Evolutionary conservation across 306 rosid species (phyloP), one percentile per base, ranked within the genome.

Genomic region (Comarum palustre): DNA sequence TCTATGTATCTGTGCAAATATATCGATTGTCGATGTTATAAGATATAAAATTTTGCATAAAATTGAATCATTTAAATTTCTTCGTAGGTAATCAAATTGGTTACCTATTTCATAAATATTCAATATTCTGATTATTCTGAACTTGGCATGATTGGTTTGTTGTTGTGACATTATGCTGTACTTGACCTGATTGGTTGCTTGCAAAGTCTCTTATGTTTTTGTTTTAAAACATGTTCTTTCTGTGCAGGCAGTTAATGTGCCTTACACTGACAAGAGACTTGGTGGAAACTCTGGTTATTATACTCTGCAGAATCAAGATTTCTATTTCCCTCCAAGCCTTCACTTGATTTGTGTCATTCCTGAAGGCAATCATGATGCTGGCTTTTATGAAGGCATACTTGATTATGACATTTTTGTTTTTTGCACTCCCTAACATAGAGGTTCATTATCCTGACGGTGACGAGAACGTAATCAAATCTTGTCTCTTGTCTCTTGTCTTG

Each of bases 251-350:
- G 90, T 75, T 84, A 79, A 75, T 67, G 81, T 69, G 81, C 69
- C 58, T 78, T 82, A 60, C 69, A 75, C 77, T 81, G 75, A 48
- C 65, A 20, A 75, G 74, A 76, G 79, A 79, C 78, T 74, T 75
- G 46, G 65, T 76, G 81, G 80, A 82, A 86, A 77, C 76, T 84
- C 70, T 77, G 73, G 67, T 76, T 66, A 82, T 78, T 84, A 75
- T 84, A 79, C 76, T 58, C 74, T 90, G 97, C 88, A 89, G 88
- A 83, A 75, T 72, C 81, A 65, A 90, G 85, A 80, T 81, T 72
- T 59, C 76, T 42, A 17, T 41, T 29, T 29, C 77, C 85, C 74
- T 68, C 73, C 69, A 27, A 78, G 90, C 87, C 92, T 84, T 77
- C 82, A 61, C 84, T 60, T 48, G 58, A 68, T 70, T 76, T 81